Evolutionary conservation across 768 basidiomycete species (phyloP).

Genomic region (Pulveroboletus ravenelii): DNA sequence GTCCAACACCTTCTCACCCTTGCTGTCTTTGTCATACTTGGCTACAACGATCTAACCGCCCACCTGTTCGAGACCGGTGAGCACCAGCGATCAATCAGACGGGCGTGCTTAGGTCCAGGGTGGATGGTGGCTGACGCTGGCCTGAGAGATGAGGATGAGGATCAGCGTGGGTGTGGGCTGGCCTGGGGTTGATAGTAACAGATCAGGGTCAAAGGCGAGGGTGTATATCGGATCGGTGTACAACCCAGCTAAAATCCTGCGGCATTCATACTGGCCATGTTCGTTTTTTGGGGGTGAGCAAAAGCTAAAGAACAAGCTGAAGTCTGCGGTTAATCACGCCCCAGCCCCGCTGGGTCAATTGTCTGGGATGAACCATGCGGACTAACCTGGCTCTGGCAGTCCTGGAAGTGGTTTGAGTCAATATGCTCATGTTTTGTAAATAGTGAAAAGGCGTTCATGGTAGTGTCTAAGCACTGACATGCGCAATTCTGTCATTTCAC

Average conservation of each 20-base stretch:
- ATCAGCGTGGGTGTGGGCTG: too few species aligned
- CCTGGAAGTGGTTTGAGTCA: too few species aligned
- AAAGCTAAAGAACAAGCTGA: too few species aligned
- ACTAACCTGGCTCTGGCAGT: too few species aligned
- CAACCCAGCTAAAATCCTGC: slow-evolving; percentile 56
- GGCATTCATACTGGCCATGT: slow-evolving; percentile 13
- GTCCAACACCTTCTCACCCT: slow-evolving; percentile 37
- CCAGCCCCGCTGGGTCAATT: too few species aligned
- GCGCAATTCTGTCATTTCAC: too few species aligned
- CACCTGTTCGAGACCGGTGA: slow-evolving; percentile 61
- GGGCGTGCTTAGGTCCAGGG: slow-evolving; percentile 74
- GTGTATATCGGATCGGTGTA: slow-evolving; percentile 61
- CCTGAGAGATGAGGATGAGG: slow-evolving; percentile 22
- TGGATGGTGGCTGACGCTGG: slow-evolving; percentile 57
- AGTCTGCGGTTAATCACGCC: too few species aligned
- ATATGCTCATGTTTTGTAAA: too few species aligned
- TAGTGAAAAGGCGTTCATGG: too few species aligned
- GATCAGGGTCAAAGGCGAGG: slow-evolving; percentile 60
- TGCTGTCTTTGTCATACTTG: slow-evolving; percentile 45
- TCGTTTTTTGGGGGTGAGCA: background rate
- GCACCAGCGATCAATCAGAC: slow-evolving; percentile 51
- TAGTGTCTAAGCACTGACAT: too few species aligned
- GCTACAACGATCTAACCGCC: slow-evolving; percentile 64
- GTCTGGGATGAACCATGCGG: too few species aligned
- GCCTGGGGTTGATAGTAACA: slow-evolving; percentile 18